Percentiles rank a stretch among this genome's conserved stretches.
phyloP scores from a whole-genome alignment of 179 eudicot genomes.

The Silene vulgaris region DNA sequence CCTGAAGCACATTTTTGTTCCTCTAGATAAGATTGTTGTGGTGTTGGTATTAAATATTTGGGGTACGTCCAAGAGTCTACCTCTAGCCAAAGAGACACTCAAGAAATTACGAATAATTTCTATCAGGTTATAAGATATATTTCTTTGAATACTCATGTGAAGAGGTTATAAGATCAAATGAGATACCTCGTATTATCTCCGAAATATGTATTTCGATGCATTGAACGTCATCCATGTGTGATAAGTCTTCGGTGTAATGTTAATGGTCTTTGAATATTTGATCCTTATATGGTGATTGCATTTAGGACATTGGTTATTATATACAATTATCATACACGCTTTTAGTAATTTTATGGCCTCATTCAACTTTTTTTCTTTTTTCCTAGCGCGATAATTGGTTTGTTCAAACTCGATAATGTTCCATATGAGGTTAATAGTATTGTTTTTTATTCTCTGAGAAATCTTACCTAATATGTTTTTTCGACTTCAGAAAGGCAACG shows the following conservation, averaged over 20 bases:
- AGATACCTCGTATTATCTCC: neutral
- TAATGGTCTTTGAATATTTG: conserved; percentile 1
- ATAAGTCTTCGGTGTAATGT: conserved; percentile 4
- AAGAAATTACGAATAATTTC: conserved; percentile 4
- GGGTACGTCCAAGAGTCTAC: neutral
- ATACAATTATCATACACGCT: conserved; percentile 3
- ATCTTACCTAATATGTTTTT: conserved; percentile 3
- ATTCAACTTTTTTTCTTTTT: neutral
- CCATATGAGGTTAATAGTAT: conserved; percentile 5
- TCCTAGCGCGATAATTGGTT: neutral
- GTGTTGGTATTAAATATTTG: too few relatives aligned
- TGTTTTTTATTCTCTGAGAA: neutral
- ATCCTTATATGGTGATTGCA: conserved; percentile 6
- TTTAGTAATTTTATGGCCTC: conserved; percentile 12
- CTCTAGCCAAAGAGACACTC: neutral
- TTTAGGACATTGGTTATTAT: conserved; percentile 11
- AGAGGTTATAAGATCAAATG: conserved; percentile 11
- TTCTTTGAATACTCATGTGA: conserved; percentile 10
- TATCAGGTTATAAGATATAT: conserved; percentile 11
- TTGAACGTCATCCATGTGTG: conserved; percentile 4
- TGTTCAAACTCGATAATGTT: neutral
- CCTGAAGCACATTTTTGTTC: too few relatives aligned
- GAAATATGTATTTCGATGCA: conserved; percentile 7
- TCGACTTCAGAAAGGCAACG: neutral
- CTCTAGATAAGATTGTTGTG: too few relatives aligned